phyloP scores from a whole-genome alignment of 495 filamentous ascomycete species.

The Podospora anserina region DNA sequence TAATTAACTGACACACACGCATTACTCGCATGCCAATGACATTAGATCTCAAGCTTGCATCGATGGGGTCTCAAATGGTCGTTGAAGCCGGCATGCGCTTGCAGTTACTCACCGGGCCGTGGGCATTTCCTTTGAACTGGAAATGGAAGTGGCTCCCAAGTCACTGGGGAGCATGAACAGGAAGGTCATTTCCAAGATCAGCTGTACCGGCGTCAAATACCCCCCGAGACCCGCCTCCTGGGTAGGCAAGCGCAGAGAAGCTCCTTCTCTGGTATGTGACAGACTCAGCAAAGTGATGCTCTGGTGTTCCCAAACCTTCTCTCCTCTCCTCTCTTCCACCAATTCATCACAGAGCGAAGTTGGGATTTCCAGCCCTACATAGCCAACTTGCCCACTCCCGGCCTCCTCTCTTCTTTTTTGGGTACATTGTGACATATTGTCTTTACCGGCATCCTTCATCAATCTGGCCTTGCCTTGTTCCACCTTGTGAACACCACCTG shows the following conservation, averaged over 20 bases:
- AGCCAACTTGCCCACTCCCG: not conserved
- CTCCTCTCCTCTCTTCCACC: not conserved
- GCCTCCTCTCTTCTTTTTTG: slow-evolving; percentile 6
- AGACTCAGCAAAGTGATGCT: not conserved
- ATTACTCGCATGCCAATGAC: no score
- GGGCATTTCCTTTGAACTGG: not conserved
- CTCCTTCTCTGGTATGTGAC: not conserved
- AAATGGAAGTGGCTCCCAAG: not conserved
- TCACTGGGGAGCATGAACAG: not conserved
- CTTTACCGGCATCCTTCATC: slow-evolving; percentile 9
- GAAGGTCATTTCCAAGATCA: not conserved
- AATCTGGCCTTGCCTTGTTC: not conserved
- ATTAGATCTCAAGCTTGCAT: no score
- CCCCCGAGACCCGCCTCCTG: not conserved
- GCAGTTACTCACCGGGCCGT: not conserved
- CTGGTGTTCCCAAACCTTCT: not conserved
- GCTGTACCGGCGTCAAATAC: not conserved
- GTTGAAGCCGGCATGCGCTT: not conserved
- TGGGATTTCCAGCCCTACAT: not conserved
- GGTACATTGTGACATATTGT: slow-evolving; percentile 6
- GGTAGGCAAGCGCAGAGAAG: not conserved
- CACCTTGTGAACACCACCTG: not conserved
- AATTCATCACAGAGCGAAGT: not conserved
- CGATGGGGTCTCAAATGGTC: no score
- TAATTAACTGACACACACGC: no score